Evolutionary conservation across 495 filamentous ascomycete species (phyloP), one percentile per base, ranked within the genome.

Genomic region (Hypoxylon fragiforme): DNA sequence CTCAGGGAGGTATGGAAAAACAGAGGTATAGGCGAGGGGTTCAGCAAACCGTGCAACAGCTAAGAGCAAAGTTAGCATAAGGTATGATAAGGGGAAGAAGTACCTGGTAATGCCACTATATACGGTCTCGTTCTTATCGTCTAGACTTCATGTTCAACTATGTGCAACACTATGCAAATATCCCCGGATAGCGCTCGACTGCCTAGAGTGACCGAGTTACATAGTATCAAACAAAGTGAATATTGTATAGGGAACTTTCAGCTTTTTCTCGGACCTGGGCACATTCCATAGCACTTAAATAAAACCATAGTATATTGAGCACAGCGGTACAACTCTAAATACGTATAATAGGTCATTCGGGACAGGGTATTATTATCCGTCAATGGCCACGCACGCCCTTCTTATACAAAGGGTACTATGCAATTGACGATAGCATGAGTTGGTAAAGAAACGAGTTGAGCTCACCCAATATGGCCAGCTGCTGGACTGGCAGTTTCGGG

Each of bases 1-100:
- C 73, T 91, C 92, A 18, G 88, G 89, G 30, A 97, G 79, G 67
- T 97, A 97, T 12, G 92, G 92, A 54, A 87, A 89, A 54, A 95
- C 83, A 7, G 87, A 91, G 3, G 91, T 95, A 57, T 91, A 73
- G 18, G 90, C 86, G 31, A 95, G 75, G 40, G 77, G 92, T 66
- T 97, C 92, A 42, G 91, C 89, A 63, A 97, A 92, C 60, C 92
- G 83, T 54, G 82, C 85, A 67, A 86, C 75, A 61, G 85, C 87
- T 90, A 46, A 3, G 20, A 13, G 11, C 36, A 22, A 47, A 44
- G 56, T 73, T 54, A 71, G 69, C 38, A 47, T 18, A 7, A 34
- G 38, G 43, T 50, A 45, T 24, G 13, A 28, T 1, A 34, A 51
- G 9, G 37, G 48, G 31, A n/a, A 44, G 20, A 30, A 43, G 19